Evolutionary conservation across 495 filamentous ascomycete genomes (phyloP), one percentile per base, ranked within the genome.

Genomic region (Penicillium chermesinum): DNA sequence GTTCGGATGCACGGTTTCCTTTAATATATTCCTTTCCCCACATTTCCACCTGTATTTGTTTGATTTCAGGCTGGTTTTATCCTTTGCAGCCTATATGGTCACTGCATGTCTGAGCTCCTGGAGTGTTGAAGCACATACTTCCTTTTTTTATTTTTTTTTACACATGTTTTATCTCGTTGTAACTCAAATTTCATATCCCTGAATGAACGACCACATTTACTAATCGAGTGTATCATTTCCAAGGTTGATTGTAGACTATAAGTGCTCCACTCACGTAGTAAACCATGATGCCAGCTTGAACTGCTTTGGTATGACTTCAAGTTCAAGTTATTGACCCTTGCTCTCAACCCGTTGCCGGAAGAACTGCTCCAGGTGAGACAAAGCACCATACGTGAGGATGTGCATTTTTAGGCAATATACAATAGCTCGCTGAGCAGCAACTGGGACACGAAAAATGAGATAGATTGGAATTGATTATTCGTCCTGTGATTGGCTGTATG

Each of bases 1-100:
- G 54, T 64, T 63, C 61, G 53, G 60, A 44, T 53, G 52, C 44
- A 54, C 40, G 48, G 46, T 55, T 59, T 41, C 46, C 59, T 55
- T 50, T 63, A 55, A 54, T 57, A 39, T 39, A 10, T 44, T 48
- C 46, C 52, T 46, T 54, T 57, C 37, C 54, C n/a, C n/a, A n/a
- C n/a, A n/a, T 54, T 57, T 60, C 58, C 48, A 39, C 56, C 49
- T 56, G 53, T 59, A 59, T 54, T 53, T 57, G 44, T 50, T 59
- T 66, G 53, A 52, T 58, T 49, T 32, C 52, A 53, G 54, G 49
- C 52, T 55, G 40, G 41, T 52, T 44, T 50, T 30, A 33, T 38
- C 7, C 27, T 59, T 34, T 44, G 16, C 49, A 39, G 46, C 58
- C 46, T 37, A 47, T 34, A 13, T 41, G 41, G 49, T 57, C 35